phyloP scores from a whole-genome alignment of 2,329 filamentous ascomycete species.

The Fusarium mexicanum region DNA sequence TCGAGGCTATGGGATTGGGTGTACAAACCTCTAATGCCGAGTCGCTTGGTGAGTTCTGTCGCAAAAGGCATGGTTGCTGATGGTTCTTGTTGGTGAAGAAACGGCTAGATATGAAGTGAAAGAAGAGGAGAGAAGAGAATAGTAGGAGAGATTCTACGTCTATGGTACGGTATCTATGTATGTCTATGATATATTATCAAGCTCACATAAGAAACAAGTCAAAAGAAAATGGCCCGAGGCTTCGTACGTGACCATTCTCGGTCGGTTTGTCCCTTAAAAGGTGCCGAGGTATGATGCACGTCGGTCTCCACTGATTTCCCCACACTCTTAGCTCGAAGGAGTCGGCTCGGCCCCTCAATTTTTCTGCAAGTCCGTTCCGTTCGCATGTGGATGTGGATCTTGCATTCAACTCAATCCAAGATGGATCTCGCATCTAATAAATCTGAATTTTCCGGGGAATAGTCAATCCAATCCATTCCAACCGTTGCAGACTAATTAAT shows the following conservation, averaged over 20 bases:
- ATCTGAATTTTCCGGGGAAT: slow-evolving; percentile 10
- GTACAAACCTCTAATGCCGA: slow-evolving; percentile 62
- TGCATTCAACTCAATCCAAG: neutral
- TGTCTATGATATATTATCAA: neutral
- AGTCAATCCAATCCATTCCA: neutral
- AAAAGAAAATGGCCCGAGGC: slow-evolving; percentile 18
- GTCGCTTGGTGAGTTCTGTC: slow-evolving; percentile 65
- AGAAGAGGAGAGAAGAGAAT: neutral
- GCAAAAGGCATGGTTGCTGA: slow-evolving; percentile 62
- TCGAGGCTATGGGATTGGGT: neutral
- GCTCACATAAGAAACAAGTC: slow-evolving; percentile 1
- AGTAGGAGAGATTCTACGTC: neutral
- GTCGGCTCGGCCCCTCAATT: slow-evolving; percentile 29
- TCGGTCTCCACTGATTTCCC: slow-evolving; percentile 1
- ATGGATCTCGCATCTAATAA: neutral
- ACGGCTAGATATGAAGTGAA: neutral
- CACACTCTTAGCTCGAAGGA: slow-evolving; percentile 5
- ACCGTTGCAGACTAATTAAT: neutral
- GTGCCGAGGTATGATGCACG: slow-evolving; percentile 35
- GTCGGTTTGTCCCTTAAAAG: neutral
- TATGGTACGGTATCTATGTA: neutral
- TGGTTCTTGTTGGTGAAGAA: neutral
- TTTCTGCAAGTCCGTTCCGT: slow-evolving; percentile 8
- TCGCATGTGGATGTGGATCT: slow-evolving; percentile 17
- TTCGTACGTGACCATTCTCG: neutral